A percentile compares a stretch with the other conserved stretches of the same genome.
phyloP scores from a whole-genome alignment of 2,329 filamentous ascomycete genomes.

The Trichoderma semiorbis region DNA sequence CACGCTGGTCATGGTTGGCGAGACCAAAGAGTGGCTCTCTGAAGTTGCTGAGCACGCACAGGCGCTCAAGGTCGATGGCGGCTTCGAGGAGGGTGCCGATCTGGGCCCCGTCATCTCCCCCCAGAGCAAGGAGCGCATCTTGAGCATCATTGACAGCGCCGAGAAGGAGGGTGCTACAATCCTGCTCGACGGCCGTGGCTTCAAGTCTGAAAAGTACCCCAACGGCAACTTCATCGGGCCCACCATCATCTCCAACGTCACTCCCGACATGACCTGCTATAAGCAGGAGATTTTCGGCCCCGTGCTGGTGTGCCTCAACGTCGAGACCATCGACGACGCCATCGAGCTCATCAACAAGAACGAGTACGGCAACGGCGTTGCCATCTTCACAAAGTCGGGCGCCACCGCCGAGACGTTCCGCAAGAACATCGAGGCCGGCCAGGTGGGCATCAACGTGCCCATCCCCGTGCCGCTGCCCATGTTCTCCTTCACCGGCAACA shows the following conservation, averaged over 20 bases:
- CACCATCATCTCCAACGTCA: slow-evolving; percentile 80
- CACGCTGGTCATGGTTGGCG: slow-evolving; percentile 77
- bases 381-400: slow-evolving; percentile 78
- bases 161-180: slow-evolving; percentile 79
- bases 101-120: slow-evolving; percentile 79
- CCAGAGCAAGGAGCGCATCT: slow-evolving; percentile 74
- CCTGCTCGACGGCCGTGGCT: slow-evolving; percentile 75
- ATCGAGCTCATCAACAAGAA: slow-evolving; percentile 80
- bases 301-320: slow-evolving; percentile 77
- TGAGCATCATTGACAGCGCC: slow-evolving; percentile 69
- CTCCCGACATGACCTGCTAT: slow-evolving; percentile 78
- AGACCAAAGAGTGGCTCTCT: slow-evolving; percentile 77
- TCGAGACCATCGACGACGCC: slow-evolving; percentile 73
- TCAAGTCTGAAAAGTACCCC: slow-evolving; percentile 72
- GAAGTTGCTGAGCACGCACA: slow-evolving; percentile 76
- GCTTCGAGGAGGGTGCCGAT: slow-evolving; percentile 76
- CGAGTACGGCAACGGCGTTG: slow-evolving; percentile 82
- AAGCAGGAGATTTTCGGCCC: slow-evolving; percentile 82
- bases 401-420: slow-evolving; percentile 76
- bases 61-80: slow-evolving; percentile 69
- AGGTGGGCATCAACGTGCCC: slow-evolving; percentile 82
- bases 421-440: slow-evolving; percentile 76
- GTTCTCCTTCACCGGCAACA: slow-evolving; percentile 73
- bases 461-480: slow-evolving; percentile 70
- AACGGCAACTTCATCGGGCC: slow-evolving; percentile 83